Percentiles rank a stretch among this genome's conserved stretches.
phyloP scores from a whole-genome alignment of 805 yeast species.

The Maudiozyma serrabonitensis region DNA sequence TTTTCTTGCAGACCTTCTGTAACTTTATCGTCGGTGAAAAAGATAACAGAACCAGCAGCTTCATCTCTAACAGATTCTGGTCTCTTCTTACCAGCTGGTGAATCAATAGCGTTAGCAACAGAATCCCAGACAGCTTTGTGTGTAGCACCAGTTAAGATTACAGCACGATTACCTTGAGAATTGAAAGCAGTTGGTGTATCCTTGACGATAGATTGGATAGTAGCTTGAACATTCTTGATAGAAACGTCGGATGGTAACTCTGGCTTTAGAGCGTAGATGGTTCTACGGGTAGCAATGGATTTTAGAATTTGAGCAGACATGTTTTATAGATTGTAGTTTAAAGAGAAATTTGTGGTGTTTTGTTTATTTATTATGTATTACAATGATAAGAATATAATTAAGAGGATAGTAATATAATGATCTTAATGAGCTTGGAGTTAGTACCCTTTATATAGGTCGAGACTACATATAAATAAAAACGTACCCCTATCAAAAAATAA shows the following conservation, averaged over 20 bases:
- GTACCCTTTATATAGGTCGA: too few relatives aligned
- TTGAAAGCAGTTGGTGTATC: constrained; percentile 46
- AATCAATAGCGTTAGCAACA: constrained; percentile 31
- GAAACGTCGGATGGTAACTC: constrained; percentile 35
- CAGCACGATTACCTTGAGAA: constrained; percentile 41
- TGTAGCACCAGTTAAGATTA: constrained; percentile 36
- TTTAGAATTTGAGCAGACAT: constrained; percentile 21
- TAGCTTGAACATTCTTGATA: constrained; percentile 32
- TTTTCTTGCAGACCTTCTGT: constrained; percentile 34
- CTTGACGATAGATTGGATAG: constrained; percentile 36
- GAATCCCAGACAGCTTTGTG: constrained; percentile 39
- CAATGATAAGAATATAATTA: neutral
- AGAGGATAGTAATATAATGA: too few relatives aligned
- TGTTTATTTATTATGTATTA: neutral
- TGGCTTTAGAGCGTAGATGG: constrained; percentile 38
- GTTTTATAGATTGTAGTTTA: neutral
- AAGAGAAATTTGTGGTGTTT: neutral
- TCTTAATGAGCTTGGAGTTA: too few relatives aligned
- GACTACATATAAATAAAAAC: too few relatives aligned
- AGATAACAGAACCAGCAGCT: constrained; percentile 41
- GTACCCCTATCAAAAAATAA: too few relatives aligned
- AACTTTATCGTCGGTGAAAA: constrained; percentile 37
- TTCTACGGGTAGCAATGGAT: constrained; percentile 35
- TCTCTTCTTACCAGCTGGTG: constrained; percentile 33
- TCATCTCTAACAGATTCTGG: constrained; percentile 35